phyloP scores from a whole-genome alignment of 352 stramenopile species.

The Sclerospora graminicola region DNA sequence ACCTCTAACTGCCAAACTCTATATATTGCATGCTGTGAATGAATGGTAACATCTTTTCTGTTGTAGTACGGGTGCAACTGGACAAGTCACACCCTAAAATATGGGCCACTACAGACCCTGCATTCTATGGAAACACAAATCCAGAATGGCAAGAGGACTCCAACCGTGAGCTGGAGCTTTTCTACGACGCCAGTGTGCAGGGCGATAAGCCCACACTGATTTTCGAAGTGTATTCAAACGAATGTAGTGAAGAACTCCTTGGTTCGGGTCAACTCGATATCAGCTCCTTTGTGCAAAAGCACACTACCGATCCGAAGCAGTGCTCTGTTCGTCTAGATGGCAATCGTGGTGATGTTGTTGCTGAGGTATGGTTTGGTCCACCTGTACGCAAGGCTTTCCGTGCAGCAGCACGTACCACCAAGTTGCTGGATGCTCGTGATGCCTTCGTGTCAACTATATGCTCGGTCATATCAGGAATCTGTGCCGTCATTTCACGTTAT shows the following conservation, averaged over 20 bases:
- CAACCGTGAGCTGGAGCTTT: conserved; percentile 80
- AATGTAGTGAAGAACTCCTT: conserved; percentile 63
- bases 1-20: not conserved
- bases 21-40: not conserved
- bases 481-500: conserved; percentile 29
- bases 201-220: conserved; percentile 41
- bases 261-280: conserved; percentile 57
- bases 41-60: not conserved
- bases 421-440: conserved; percentile 68
- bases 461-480: conserved; percentile 25
- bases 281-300: conserved; percentile 26
- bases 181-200: conserved; percentile 48
- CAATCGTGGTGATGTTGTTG: conserved; percentile 46
- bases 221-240: conserved; percentile 63
- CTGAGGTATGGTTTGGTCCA: conserved; percentile 68
- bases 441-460: conserved; percentile 44
- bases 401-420: conserved; percentile 51
- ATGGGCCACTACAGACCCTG: conserved; percentile 55
- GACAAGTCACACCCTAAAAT: conserved; percentile 51
- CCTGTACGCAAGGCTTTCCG: conserved; percentile 72
- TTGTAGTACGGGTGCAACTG: conserved; percentile 55
- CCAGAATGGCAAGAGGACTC: conserved; percentile 55
- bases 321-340: conserved; percentile 39
- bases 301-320: conserved; percentile 22
- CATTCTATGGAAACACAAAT: conserved; percentile 42